Evolutionary conservation across 495 filamentous ascomycete species (phyloP), one percentile per base, ranked within the genome.

Genomic region (Stereocaulon alpinum): DNA sequence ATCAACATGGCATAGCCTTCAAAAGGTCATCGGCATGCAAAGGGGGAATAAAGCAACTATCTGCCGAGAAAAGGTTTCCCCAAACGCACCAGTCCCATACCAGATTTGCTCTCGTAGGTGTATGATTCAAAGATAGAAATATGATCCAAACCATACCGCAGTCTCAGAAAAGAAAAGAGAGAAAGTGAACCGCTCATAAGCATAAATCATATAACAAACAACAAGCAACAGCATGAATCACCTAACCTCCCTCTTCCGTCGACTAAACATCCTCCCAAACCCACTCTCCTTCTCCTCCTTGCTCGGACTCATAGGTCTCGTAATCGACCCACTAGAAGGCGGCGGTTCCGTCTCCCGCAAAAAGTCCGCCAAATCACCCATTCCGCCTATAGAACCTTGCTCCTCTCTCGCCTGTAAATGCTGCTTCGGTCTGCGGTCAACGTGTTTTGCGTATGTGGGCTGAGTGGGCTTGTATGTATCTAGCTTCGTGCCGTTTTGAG

Each of bases 351-450:
- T 87, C 60, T 84, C 86, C 43, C 79, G 82, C 15, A 96, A 72
- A 69, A 95, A 94, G 63, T 88, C 86, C 3, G 89, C 88, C 56
- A 95, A 71, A 34, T 91, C 88, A 43, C 80, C 81, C 3, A 87
- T 90, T 30, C 65, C 58, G 51, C 56, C 55, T 43, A 66, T 32
- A 30, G 55, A 61, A 64, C 62, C 60, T 60, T 72, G 53, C 24
- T 67, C 55, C 43, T 71, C 72, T 9, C 71, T 67, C 10, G 79
- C 72, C 17, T 82, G 65, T 67, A 55, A 48, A 61, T 51, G 45
- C 45, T 52, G 14, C 63, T 65, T 61, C 55, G 45, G 54, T 65
- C 63, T 48, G 62, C 67, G 63, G 32, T 72, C 72, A 22, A 75
- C 68, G 61, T 75, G 78, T 29, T 64, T 49, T 0, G 76, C 61